Conservation (phyloP, 2,329 filamentous ascomycete genomes). For the Ophioceras dolichostomum region DNA sequence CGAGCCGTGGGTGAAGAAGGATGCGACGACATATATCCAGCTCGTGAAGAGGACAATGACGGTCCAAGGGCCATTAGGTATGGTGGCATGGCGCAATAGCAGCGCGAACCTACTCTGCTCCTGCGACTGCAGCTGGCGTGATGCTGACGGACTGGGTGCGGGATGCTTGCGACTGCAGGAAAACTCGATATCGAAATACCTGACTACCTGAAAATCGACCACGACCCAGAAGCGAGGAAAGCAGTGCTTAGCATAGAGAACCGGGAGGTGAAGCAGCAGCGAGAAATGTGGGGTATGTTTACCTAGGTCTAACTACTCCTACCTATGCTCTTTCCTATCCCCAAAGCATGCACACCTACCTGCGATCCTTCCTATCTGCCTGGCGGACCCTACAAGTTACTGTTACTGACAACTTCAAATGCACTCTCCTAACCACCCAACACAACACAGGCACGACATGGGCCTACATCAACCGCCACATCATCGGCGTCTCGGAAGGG, state of each 20-base stretch:
- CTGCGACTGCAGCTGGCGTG: slow-evolving; percentile 4
- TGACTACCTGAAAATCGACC: slow-evolving; percentile 59
- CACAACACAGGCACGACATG: slow-evolving; percentile 62
- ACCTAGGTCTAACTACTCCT: neutral
- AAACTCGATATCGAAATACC: slow-evolving; percentile 70
- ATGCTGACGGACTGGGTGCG: too few species aligned
- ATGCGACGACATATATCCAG: slow-evolving; percentile 46
- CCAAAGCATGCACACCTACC: too few species aligned
- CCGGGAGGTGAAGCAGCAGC: slow-evolving; percentile 57
- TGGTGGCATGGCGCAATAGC: slow-evolving; percentile 10
- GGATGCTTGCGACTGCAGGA: too few species aligned
- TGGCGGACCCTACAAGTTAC: too few species aligned
- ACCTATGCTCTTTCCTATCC: too few species aligned
- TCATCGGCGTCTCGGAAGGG: slow-evolving; percentile 90
- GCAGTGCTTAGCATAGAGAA: slow-evolving; percentile 61
- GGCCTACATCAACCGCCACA: slow-evolving; percentile 79
- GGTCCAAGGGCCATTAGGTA: slow-evolving; percentile 71
- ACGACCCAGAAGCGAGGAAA: slow-evolving; percentile 51
- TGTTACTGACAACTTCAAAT: too few species aligned
- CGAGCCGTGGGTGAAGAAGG: slow-evolving; percentile 41
- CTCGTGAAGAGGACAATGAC: slow-evolving; percentile 56
- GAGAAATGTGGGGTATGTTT: slow-evolving; percentile 82
- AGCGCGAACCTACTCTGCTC: neutral
- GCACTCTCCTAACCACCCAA: too few species aligned
- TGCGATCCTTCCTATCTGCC: too few species aligned